These are phyloP conservation scores for Adiantum capillusveneris DNA, from an alignment of 75 land plant genomes.

Conservation along the genomic window DNA sequence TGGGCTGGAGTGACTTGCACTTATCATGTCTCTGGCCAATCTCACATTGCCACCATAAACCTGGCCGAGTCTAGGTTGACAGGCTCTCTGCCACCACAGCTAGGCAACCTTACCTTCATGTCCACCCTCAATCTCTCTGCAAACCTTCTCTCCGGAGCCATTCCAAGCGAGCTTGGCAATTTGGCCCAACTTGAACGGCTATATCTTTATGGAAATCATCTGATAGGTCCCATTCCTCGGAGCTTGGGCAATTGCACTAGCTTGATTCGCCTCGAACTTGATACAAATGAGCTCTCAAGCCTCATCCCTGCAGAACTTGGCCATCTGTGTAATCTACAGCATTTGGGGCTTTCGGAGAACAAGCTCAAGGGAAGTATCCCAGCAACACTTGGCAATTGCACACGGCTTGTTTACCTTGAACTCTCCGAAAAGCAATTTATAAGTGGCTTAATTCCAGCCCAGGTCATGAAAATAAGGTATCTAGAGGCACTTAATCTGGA, in stretches of 20 bases:
- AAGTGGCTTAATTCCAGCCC: conserved; percentile 32
- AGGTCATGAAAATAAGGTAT: too few relatives aligned
- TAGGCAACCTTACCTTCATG: conserved; percentile 22
- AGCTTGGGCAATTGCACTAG: conserved; percentile 40
- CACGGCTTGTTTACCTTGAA: conserved; percentile 55
- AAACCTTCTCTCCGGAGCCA: conserved; percentile 48
- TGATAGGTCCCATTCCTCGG: conserved; percentile 57
- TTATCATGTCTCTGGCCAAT: too few relatives aligned
- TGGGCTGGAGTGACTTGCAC: too few relatives aligned
- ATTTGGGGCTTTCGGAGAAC: conserved; percentile 51
- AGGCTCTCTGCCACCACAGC: conserved; percentile 55
- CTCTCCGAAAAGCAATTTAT: conserved; percentile 30
- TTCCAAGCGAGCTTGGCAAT: conserved; percentile 44
- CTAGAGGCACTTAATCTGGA: conserved; percentile 19
- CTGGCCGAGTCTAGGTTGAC: too few relatives aligned
- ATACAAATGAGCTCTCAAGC: conserved; percentile 69
- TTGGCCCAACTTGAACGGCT: conserved; percentile 39
- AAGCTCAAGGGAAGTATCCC: conserved; percentile 55
- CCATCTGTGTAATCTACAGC: conserved; percentile 25
- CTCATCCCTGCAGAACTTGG: conserved; percentile 50
- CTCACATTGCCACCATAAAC: too few relatives aligned
- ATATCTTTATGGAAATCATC: conserved; percentile 46
- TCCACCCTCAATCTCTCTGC: conserved; percentile 42
- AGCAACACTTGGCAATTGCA: conserved; percentile 48
- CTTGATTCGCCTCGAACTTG: conserved; percentile 36